Percentiles rank a stretch among this genome's conserved stretches.
These are phyloP conservation scores for Lantana camara DNA, from an alignment of 257 asterid genomes.

Conservation along the genomic window DNA sequence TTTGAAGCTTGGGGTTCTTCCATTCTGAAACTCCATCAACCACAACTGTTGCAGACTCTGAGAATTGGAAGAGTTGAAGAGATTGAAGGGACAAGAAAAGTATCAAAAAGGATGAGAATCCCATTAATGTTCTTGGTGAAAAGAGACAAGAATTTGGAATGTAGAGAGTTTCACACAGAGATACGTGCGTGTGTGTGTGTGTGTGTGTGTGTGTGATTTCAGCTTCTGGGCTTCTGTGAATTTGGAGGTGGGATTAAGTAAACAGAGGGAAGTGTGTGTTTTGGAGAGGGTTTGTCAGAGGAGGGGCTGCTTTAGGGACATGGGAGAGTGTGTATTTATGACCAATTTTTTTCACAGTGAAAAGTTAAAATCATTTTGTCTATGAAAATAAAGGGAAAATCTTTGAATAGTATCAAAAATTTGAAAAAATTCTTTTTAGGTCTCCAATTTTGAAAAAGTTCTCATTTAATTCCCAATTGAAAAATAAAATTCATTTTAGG, in stretches of 20 bases:
- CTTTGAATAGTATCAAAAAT: too few relatives aligned
- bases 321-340: slow-evolving; percentile 44
- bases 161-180: neutral
- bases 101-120: slow-evolving; percentile 32
- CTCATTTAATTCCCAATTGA: too few relatives aligned
- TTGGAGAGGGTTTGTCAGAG: slow-evolving; percentile 48
- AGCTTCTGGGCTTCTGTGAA: slow-evolving; percentile 10
- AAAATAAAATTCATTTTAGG: too few relatives aligned
- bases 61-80: slow-evolving; percentile 36
- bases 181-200: neutral
- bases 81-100: slow-evolving; percentile 27
- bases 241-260: slow-evolving; percentile 17
- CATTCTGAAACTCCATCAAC: slow-evolving; percentile 82
- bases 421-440: too few relatives aligned
- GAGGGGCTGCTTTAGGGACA: slow-evolving; percentile 50
- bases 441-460: too few relatives aligned
- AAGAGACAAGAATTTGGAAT: slow-evolving; percentile 6
- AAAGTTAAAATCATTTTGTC: slow-evolving; percentile 55
- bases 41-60: slow-evolving; percentile 54
- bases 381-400: neutral
- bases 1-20: slow-evolving; percentile 72
- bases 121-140: slow-evolving; percentile 31
- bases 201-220: neutral
- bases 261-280: slow-evolving; percentile 28
- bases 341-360: slow-evolving; percentile 31